Evolutionary conservation across 1,284 basidiomycete species (phyloP).

Genomic region (Cutaneotrichosporon dermatis): DNA sequence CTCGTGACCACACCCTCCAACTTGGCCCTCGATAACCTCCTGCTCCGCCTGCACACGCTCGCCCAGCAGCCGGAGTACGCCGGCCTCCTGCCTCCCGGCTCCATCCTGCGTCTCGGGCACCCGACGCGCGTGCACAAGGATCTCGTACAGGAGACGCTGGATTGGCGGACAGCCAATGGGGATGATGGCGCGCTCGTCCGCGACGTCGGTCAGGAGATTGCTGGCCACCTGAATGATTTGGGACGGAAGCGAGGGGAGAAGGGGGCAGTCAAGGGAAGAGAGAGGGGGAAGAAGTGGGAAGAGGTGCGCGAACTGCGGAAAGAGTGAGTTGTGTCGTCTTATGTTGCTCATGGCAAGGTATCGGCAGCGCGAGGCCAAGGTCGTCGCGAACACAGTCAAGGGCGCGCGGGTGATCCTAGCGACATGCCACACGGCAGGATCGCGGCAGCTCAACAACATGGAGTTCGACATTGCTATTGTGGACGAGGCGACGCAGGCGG

Average conservation of each 20-base stretch:
- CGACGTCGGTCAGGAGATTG: slow-evolving; percentile 79
- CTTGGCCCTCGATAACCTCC: slow-evolving; percentile 65
- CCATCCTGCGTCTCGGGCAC: slow-evolving; percentile 77
- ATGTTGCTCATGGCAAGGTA: slow-evolving; percentile 55
- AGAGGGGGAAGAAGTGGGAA: slow-evolving; percentile 83
- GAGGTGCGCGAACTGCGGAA: slow-evolving; percentile 84
- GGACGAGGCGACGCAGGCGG: slow-evolving; percentile 91
- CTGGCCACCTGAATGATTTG: slow-evolving; percentile 62
- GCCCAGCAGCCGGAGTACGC: slow-evolving; percentile 25
- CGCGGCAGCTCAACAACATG: slow-evolving; percentile 67
- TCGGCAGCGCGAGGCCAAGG: slow-evolving; percentile 75
- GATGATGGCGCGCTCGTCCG: slow-evolving; percentile 73
- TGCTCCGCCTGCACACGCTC: slow-evolving; percentile 62
- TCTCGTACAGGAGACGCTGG: slow-evolving; percentile 75
- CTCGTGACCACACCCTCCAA: slow-evolving; percentile 52
- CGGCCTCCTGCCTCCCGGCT: slow-evolving; percentile 37
- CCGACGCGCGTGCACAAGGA: slow-evolving; percentile 84
- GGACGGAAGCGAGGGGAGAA: slow-evolving; percentile 73
- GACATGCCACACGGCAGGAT: slow-evolving; percentile 87
- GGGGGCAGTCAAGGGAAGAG: slow-evolving; percentile 56
- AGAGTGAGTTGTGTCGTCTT: slow-evolving; percentile 58
- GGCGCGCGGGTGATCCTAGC: slow-evolving; percentile 81
- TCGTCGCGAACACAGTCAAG: slow-evolving; percentile 73
- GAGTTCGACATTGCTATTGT: slow-evolving; percentile 88
- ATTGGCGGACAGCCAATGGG: slow-evolving; percentile 72